Evolutionary conservation across 257 asterid genomes (phyloP).

Genomic region (Mentha longifolia): DNA sequence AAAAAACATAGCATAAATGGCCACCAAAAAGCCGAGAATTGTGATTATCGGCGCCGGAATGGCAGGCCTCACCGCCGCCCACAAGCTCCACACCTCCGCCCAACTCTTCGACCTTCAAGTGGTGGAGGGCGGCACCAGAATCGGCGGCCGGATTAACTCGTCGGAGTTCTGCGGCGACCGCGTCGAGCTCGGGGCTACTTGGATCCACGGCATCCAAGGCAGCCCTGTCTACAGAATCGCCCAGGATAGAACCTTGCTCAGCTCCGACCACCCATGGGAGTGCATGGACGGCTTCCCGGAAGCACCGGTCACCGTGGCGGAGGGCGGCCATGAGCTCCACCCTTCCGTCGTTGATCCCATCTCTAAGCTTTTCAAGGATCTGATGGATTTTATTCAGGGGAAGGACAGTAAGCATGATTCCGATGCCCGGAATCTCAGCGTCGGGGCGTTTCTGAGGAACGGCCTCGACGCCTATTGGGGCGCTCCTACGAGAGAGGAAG

Average conservation of each 20-base stretch:
- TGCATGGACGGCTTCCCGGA: constrained; percentile 56
- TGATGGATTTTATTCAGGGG: constrained; percentile 63
- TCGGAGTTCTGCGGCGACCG: constrained; percentile 70
- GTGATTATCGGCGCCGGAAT: constrained; percentile 93
- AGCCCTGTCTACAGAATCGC: constrained; percentile 77
- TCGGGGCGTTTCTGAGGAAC: constrained; percentile 59
- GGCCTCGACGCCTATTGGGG: constrained; percentile 64
- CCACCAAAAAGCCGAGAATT: constrained; percentile 44
- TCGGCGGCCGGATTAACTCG: constrained; percentile 78
- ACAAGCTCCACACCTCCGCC: constrained; percentile 55
- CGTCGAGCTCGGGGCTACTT: constrained; percentile 83
- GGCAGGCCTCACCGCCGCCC: constrained; percentile 85
- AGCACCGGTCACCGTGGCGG: constrained; percentile 56
- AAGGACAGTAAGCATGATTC: neutral
- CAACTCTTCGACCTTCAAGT: constrained; percentile 60
- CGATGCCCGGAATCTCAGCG: constrained; percentile 32
- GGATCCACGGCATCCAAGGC: constrained; percentile 88
- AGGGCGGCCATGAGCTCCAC: constrained; percentile 57
- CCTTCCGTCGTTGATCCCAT: constrained; percentile 60
- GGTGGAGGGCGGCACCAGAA: constrained; percentile 75
- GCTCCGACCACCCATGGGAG: constrained; percentile 73
- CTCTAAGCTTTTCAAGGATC: constrained; percentile 52
- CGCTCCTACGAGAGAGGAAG: neutral
- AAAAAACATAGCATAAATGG: neutral
- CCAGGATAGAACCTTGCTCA: constrained; percentile 42